Base-by-base conservation (phyloP, 2,329 filamentous ascomycete species). In the Cryphonectria japonica region DNA sequence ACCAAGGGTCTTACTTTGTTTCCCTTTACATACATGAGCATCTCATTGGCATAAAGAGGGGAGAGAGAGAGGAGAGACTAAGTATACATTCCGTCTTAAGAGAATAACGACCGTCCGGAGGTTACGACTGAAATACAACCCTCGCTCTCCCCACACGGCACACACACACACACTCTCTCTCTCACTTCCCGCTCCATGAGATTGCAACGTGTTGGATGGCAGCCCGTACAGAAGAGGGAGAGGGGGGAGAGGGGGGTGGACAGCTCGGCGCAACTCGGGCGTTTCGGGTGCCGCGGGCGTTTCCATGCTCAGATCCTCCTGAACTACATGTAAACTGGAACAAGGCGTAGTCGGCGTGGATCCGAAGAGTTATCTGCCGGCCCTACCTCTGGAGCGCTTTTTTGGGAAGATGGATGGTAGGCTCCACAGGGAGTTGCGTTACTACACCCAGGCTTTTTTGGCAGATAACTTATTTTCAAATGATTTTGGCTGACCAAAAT, bases 241-340 rank as follows among this genome's bases (percentile, higher is more conserved):
- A 32, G 43, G 43, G 22, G 16, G 19, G 43, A 1, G 52, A 32
- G 5, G 32, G 32, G 13, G 32, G 59, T 26, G 34, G 14, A 22
- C 59, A 61, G 16, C 59, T 61, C 34, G 59, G 59, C 34, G 16
- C 32, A 61, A 34, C 59, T 61, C 59, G 59, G 32, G 59, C 59
- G 22, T 39, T 60, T n/a, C 59, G 34, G 32, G 22, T 22, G 32
- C 22, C 22, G 16, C 59, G 59, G 26, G 26, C 11, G 19, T 19
- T 34, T 34, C 54, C 54, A 59, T 32, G 34, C 34, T 34, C 22
- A 61, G 59, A 61, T 61, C 59, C 59, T 61, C 59, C 59, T 61
- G 59, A 39, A 39, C 59, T 16, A 11, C 26, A 26, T 39, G 59
- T 37, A 34, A 39, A 11, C 59, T 39, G 32, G 32, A 26, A 19